Evolutionary conservation across 257 asterid genomes (phyloP).

Genomic region (Nicotiana noctiflora): DNA sequence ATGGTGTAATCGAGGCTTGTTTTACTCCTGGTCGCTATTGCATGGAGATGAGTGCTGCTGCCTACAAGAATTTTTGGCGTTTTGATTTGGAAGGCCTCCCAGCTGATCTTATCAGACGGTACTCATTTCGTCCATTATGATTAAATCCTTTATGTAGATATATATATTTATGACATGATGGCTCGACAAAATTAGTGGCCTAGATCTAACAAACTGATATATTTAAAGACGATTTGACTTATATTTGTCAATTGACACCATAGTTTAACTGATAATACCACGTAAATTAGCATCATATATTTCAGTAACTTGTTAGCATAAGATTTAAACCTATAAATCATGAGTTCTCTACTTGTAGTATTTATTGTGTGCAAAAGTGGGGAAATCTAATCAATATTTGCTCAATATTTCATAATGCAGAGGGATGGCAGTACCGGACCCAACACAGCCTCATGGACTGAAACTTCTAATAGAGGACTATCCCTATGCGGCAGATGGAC

Average conservation of each 20-base stretch:
- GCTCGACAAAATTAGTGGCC: no score
- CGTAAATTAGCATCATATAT: neutral
- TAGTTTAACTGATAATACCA: neutral
- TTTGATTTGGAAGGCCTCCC: slow-evolving; percentile 89
- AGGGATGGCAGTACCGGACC: slow-evolving; percentile 87
- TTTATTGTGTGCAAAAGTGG: neutral
- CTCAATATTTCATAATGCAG: slow-evolving; percentile 26
- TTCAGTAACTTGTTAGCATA: no score
- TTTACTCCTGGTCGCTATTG: slow-evolving; percentile 92
- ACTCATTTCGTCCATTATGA: neutral
- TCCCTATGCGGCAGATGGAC: slow-evolving; percentile 87
- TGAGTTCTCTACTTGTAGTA: neutral
- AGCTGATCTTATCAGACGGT: slow-evolving; percentile 90
- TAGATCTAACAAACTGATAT: no score
- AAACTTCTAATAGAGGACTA: slow-evolving; percentile 66
- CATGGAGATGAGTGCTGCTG: slow-evolving; percentile 94
- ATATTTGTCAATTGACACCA: neutral
- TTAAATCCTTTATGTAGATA: no score
- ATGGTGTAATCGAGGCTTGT: slow-evolving; percentile 91
- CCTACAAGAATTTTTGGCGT: slow-evolving; percentile 75
- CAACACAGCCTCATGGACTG: slow-evolving; percentile 69
- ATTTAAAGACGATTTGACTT: no score
- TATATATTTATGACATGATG: no score
- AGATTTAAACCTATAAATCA: neutral
- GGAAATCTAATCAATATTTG: neutral